A percentile compares a stretch with the other conserved stretches of the same genome.
phyloP scores from a whole-genome alignment of 345 rosid species.

The Camelina sativa region DNA sequence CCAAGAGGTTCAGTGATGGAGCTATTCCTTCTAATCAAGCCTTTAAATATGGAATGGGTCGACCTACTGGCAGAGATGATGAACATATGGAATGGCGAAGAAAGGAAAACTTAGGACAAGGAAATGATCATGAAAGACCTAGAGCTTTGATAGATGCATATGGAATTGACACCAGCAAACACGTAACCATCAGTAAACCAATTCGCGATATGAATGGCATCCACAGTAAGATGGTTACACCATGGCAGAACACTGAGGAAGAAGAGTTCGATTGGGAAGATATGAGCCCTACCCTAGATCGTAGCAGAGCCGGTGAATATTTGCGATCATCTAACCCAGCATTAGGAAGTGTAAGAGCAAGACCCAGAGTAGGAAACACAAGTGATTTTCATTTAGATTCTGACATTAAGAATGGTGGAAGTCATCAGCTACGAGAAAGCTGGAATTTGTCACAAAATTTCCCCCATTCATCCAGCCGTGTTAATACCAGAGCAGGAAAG shows the following conservation, averaged over 20 bases:
- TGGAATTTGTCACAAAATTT: slow-evolving; percentile 52
- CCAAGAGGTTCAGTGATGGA: slow-evolving; percentile 65
- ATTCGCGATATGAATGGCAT: slow-evolving; percentile 59
- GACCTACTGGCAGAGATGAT: slow-evolving; percentile 56
- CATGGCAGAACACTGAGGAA: slow-evolving; percentile 99
- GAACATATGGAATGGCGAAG: slow-evolving; percentile 64
- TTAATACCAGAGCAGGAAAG: slow-evolving; percentile 51
- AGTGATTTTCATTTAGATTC: slow-evolving; percentile 47
- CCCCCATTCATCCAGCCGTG: slow-evolving; percentile 51
- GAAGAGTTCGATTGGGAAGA: slow-evolving; percentile 99
- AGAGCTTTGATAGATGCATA: slow-evolving; percentile 97
- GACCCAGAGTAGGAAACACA: slow-evolving; percentile 55
- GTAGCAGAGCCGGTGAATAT: slow-evolving; percentile 54
- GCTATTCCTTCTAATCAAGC: slow-evolving; percentile 63
- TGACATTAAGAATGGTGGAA: slow-evolving; percentile 50
- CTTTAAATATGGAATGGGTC: slow-evolving; percentile 60
- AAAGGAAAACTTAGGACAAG: slow-evolving; percentile 64
- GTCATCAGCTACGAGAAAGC: slow-evolving; percentile 53
- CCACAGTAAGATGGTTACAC: slow-evolving; percentile 58
- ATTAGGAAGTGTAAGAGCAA: slow-evolving; percentile 52
- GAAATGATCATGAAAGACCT: slow-evolving; percentile 67
- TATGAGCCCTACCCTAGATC: slow-evolving; percentile 91
- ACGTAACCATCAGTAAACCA: slow-evolving; percentile 52
- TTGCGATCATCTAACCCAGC: slow-evolving; percentile 56
- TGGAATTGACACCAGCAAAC: slow-evolving; percentile 79